Evolutionary conservation across 345 rosid genomes (phyloP).

Genomic region (Salix arbutifolia): DNA sequence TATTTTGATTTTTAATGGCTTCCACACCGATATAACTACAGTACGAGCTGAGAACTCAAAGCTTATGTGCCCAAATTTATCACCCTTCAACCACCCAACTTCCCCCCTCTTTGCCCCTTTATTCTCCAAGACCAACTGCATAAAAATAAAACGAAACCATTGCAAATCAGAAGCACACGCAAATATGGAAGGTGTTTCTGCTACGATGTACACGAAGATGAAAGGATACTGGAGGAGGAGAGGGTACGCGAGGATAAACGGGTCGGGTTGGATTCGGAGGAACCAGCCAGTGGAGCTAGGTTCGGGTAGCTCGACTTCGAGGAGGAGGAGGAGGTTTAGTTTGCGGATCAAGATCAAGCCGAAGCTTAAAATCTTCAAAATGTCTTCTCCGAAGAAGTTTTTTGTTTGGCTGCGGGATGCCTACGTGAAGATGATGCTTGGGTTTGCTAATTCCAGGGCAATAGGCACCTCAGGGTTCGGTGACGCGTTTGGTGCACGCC

Average conservation of each 20-base stretch:
- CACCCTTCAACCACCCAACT: neutral
- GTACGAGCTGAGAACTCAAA: too few relatives aligned
- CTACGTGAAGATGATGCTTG: constrained; percentile 61
- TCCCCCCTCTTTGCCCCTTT: neutral
- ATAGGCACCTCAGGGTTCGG: constrained; percentile 22
- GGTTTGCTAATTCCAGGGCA: constrained; percentile 38
- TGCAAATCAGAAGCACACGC: neutral
- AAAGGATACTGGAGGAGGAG: constrained; percentile 33
- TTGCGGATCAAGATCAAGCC: constrained; percentile 55
- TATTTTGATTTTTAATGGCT: neutral
- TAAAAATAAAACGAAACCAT: neutral
- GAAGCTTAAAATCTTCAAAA: constrained; percentile 29
- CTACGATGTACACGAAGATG: constrained; percentile 30
- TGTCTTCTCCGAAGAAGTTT: constrained; percentile 42
- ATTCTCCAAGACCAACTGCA: neutral
- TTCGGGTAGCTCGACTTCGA: neutral
- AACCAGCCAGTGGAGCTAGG: constrained; percentile 19
- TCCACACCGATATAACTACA: too few relatives aligned
- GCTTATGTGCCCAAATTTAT: neutral
- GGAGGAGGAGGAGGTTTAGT: constrained; percentile 32
- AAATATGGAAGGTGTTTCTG: constrained; percentile 41
- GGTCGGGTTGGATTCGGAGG: constrained; percentile 15
- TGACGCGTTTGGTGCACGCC: constrained; percentile 8
- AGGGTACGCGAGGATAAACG: constrained; percentile 47
- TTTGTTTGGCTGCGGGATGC: constrained; percentile 60